These are phyloP conservation scores for Drechslerella coelobrocha DNA, from an alignment of 2,329 filamentous ascomycete genomes.

Conservation along the genomic window DNA sequence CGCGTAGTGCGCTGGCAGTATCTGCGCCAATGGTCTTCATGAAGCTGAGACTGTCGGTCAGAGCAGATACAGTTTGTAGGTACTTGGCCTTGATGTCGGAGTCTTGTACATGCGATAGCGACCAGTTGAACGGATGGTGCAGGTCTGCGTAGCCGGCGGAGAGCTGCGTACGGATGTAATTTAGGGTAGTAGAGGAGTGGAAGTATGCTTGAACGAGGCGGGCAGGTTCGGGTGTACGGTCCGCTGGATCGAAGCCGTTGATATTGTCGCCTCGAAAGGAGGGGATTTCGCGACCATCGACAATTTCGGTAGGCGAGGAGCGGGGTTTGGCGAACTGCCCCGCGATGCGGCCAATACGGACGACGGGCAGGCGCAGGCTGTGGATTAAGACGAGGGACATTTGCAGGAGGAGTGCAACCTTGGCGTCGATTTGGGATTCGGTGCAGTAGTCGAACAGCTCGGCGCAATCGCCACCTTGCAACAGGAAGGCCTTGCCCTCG, in stretches of 20 bases:
- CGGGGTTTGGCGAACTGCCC: conserved; percentile 97
- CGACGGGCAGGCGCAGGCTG: conserved; percentile 79
- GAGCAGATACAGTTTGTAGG: conserved; percentile 79
- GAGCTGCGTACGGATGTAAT: conserved; percentile 85
- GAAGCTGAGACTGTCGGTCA: conserved; percentile 90
- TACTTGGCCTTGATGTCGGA: conserved; percentile 85
- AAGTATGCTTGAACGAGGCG: conserved; percentile 92
- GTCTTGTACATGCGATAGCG: conserved; percentile 86
- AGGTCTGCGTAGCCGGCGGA: conserved; percentile 90
- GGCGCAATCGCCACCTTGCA: conserved; percentile 96
- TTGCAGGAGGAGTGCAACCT: conserved; percentile 94
- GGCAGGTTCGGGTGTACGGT: conserved; percentile 79
- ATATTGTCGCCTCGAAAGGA: conserved; percentile 95
- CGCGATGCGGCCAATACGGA: conserved; percentile 93
- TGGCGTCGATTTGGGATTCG: conserved; percentile 80
- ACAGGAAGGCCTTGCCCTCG: conserved; percentile 85
- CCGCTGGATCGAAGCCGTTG: conserved; percentile 81
- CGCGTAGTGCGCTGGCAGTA: conserved; percentile 81
- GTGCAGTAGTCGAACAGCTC: conserved; percentile 96
- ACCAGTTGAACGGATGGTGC: conserved; percentile 93
- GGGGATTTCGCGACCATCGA: conserved; percentile 80
- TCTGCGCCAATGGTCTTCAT: conserved; percentile 92
- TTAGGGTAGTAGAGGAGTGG: conserved; percentile 90
- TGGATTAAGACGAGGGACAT: conserved; percentile 97
- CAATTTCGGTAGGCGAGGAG: conserved; percentile 82